These are phyloP conservation scores for Gaeumannomyces sp. DNA, from an alignment of 2,329 filamentous ascomycete species.

Conservation along the genomic window DNA sequence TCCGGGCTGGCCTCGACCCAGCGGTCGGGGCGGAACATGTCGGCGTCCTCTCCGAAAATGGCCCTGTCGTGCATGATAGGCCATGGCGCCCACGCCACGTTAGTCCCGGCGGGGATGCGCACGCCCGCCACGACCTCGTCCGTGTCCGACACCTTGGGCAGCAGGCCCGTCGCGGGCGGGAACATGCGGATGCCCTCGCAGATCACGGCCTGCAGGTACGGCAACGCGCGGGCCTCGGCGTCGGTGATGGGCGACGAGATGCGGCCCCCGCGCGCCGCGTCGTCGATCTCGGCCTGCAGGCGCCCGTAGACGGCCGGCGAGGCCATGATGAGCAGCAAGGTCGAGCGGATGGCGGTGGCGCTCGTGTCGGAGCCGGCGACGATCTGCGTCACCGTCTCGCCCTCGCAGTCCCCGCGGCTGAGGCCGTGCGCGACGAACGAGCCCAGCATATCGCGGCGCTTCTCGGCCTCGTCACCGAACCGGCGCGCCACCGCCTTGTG, in stretches of 20 bases:
- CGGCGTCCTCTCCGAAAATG: slow-evolving; percentile 56
- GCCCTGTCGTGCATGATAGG: slow-evolving; percentile 55
- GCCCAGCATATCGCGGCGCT: slow-evolving; percentile 15
- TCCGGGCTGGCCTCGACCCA: slow-evolving; percentile 42
- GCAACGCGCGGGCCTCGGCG: slow-evolving; percentile 8
- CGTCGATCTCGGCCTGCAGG: slow-evolving; percentile 17
- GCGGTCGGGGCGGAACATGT: slow-evolving; percentile 53
- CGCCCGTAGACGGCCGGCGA: slow-evolving; percentile 28
- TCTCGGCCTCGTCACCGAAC: slow-evolving; percentile 1
- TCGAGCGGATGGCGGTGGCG: slow-evolving; percentile 40
- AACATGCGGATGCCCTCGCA: slow-evolving; percentile 19
- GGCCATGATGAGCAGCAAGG: slow-evolving; percentile 39
- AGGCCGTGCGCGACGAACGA: slow-evolving; percentile 18
- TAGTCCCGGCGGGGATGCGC: slow-evolving; percentile 13
- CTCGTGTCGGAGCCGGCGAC: slow-evolving; percentile 48
- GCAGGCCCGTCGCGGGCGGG: slow-evolving; percentile 17
- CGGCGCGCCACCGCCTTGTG: slow-evolving; percentile 8
- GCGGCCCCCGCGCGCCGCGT: slow-evolving; percentile 12
- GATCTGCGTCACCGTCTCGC: slow-evolving; percentile 12
- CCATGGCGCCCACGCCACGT: slow-evolving; percentile 32
- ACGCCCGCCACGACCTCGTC: slow-evolving; percentile 9
- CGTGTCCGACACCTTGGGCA: slow-evolving; percentile 11
- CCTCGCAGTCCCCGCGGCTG: slow-evolving; percentile 16
- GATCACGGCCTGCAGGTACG: slow-evolving; percentile 16
- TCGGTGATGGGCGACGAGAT: slow-evolving; percentile 7